Evolutionary conservation across 2,329 filamentous ascomycete species (phyloP), one percentile per base, ranked within the genome.

Genomic region (Drechslerella stenobrocha): DNA sequence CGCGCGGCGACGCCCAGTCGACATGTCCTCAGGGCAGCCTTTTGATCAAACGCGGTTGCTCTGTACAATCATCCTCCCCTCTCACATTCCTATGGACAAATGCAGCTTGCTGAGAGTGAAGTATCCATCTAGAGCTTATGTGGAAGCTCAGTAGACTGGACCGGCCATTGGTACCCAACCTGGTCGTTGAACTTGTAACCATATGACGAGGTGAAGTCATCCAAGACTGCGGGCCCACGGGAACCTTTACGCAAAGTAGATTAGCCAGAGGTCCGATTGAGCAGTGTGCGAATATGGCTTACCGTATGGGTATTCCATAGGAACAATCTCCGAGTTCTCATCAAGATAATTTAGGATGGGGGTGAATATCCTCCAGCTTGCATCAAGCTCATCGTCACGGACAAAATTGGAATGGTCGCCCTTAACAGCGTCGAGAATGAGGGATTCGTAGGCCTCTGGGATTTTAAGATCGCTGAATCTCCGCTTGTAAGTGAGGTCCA

Each of bases 241-340:
- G 93, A 98, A 73, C 93, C 93, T 98, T 73, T 8, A 20, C 15
- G n/a, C 34, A 15, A 15, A 20, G 28, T 35, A 8, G 15, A 42
- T 72, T 46, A 72, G 56, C 44, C 32, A 30, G 18, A 2, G 6
- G 7, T 26, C 20, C 40, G 42, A 15, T 35, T 30, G 18, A 44
- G 22, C 30, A 45, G 9, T 42, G 34, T 6, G 22, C 23, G 26
- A 11, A 15, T 11, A 20, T 20, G 42, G 78, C 88, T 80, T 80
- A 96, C 93, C 93, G 76, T 98, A 98, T 72, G 95, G 92, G 80
- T 98, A 98, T 76, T 96, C 92, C 93, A 98, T 98, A 23, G 93
- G 93, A 67, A 96, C 89, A 72, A 98, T 97, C 80, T 98, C 93
- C 83, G 96, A 96, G 83, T 97, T 96, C 76, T 96, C 90, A 72